These are phyloP conservation scores for Barbatosphaeria neglecta DNA, from an alignment of 495 filamentous ascomycete genomes.

Conservation along the genomic window DNA sequence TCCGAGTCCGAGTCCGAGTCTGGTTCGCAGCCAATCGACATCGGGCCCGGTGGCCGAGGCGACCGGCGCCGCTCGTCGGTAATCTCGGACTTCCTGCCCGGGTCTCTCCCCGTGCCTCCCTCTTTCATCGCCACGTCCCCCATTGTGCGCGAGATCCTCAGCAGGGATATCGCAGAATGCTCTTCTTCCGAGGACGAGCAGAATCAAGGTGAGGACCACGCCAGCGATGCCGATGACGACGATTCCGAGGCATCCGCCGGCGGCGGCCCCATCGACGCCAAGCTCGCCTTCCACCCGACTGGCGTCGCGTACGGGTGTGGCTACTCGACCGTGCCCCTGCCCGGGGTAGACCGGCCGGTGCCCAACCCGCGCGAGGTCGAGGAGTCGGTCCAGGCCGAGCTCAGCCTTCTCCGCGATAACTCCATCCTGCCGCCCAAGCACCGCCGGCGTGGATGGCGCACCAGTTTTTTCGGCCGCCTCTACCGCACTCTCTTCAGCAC, in stretches of 20 bases:
- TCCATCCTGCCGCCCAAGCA: slow-evolving; percentile 51
- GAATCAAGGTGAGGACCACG: slow-evolving; percentile 2
- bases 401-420: slow-evolving; percentile 60
- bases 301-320: slow-evolving; percentile 41
- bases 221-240: slow-evolving; percentile 21
- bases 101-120: slow-evolving; percentile 2
- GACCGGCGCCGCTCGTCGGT: not conserved
- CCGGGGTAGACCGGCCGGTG: slow-evolving; percentile 15
- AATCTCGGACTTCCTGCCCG: not conserved
- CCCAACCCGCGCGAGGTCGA: slow-evolving; percentile 46
- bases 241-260: slow-evolving; percentile 28
- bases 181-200: slow-evolving; percentile 29
- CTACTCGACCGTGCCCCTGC: slow-evolving; percentile 21
- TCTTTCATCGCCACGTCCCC: slow-evolving; percentile 31
- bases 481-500: slow-evolving; percentile 37
- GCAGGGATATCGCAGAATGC: slow-evolving; percentile 49
- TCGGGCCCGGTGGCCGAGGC: not conserved
- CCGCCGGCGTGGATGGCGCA: not conserved
- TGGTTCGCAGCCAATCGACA: not conserved
- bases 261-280: not conserved
- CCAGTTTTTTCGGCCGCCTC: slow-evolving; percentile 11
- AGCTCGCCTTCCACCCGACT: slow-evolving; percentile 52
- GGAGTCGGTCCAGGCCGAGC: slow-evolving; percentile 52
- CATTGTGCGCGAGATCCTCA: slow-evolving; percentile 52
- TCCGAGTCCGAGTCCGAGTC: not conserved